Evolutionary conservation across 192 early-diverging fungal species (phyloP).

Genomic region (Coemansia sp.): DNA sequence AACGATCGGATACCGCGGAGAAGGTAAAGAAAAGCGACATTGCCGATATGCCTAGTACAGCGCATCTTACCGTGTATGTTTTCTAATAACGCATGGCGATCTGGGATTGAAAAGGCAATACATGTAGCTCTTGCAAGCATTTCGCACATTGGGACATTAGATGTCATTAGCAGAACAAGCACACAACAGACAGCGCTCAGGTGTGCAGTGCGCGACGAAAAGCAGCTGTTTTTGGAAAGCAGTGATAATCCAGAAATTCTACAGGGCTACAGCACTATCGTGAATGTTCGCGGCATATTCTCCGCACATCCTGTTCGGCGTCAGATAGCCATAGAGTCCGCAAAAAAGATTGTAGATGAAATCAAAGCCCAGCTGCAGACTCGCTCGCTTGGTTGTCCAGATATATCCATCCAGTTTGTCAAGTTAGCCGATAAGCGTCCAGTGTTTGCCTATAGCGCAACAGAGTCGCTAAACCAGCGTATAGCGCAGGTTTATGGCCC

Average conservation of each 20-base stretch:
- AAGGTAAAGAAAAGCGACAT: conserved; percentile 38
- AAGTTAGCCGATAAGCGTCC: neutral
- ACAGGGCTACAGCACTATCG: conserved; percentile 11
- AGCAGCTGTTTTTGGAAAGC: conserved; percentile 2
- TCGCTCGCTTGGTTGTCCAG: conserved; percentile 21
- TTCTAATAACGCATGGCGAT: too few species aligned
- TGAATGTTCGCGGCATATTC: conserved; percentile 33
- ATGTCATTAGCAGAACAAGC: conserved; percentile 10
- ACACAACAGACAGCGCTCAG: neutral
- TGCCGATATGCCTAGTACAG: too few species aligned
- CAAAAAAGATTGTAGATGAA: conserved; percentile 4
- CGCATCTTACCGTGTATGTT: too few species aligned
- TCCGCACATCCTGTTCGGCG: conserved; percentile 23
- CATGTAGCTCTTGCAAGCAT: conserved; percentile 41
- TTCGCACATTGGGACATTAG: conserved; percentile 26
- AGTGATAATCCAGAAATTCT: neutral
- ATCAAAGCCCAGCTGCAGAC: conserved; percentile 21
- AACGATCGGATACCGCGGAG: conserved; percentile 19
- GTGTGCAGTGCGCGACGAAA: conserved; percentile 22
- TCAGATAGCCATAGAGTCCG: conserved; percentile 10
- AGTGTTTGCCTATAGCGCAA: conserved; percentile 18
- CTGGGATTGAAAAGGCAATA: too few species aligned
- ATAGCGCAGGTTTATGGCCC: conserved; percentile 33
- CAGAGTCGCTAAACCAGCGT: conserved; percentile 31
- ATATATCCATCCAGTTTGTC: conserved; percentile 28